phyloP scores from a whole-genome alignment of 768 basidiomycete genomes.

The Pleurotus pulmonarius region DNA sequence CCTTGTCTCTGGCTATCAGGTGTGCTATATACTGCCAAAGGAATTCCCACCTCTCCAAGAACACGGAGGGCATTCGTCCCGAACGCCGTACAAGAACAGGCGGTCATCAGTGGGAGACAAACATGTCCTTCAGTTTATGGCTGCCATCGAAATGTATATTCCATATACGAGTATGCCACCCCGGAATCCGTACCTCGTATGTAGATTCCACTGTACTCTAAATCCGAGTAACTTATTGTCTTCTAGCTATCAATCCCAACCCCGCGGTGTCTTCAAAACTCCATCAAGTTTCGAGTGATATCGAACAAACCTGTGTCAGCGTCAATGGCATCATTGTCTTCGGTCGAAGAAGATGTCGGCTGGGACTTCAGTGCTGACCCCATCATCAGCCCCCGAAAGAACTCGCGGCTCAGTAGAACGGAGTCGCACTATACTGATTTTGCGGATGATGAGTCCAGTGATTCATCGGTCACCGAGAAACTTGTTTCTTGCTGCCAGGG shows the following conservation, averaged over 20 bases:
- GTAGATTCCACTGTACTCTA: constrained; percentile 15
- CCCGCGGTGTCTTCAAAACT: constrained; percentile 75
- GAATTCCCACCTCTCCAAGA: constrained; percentile 45
- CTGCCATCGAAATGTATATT: constrained; percentile 72
- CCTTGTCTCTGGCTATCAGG: constrained; percentile 71
- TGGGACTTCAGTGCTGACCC: constrained; percentile 83
- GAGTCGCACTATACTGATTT: constrained; percentile 60
- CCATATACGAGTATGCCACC: constrained; percentile 68
- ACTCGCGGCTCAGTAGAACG: constrained; percentile 46
- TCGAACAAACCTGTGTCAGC: constrained; percentile 50
- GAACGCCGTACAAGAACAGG: constrained; percentile 32
- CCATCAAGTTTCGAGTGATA: constrained; percentile 70
- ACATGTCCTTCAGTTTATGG: constrained; percentile 71
- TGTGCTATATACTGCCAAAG: constrained; percentile 74
- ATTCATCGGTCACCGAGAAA: constrained; percentile 52
- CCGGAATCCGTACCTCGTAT: constrained; percentile 69
- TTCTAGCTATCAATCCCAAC: constrained; percentile 70
- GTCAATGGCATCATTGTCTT: constrained; percentile 73
- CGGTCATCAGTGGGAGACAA: constrained; percentile 58
- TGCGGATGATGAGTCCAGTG: constrained; percentile 81
- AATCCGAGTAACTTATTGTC: background rate
- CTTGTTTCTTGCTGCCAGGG: constrained; percentile 69
- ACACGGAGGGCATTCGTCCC: constrained; percentile 9
- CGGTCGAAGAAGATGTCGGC: constrained; percentile 63
- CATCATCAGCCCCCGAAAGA: constrained; percentile 55